A percentile compares a stretch with the other conserved stretches of the same genome.
Evolutionary conservation across 306 rosid species (phyloP).

Genomic region (Quercus agrifolia): DNA sequence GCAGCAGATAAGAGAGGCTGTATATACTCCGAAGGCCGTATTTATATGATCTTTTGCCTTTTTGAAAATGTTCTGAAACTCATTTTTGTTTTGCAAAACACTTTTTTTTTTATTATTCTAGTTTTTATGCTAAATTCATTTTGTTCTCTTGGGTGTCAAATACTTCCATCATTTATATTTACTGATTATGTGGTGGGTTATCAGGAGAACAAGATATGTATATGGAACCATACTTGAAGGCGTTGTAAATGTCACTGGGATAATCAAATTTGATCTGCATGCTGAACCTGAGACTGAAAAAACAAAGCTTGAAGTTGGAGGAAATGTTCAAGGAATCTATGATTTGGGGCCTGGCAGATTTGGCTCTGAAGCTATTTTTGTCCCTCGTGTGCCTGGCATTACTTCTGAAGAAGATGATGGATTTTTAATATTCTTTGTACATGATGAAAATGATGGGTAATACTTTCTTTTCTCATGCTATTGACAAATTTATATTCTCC

Average conservation of each 20-base stretch:
- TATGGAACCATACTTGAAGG: slow-evolving; percentile 76
- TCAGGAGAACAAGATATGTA: slow-evolving; percentile 76
- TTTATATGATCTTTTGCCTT: background rate
- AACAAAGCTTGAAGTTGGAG: slow-evolving; percentile 74
- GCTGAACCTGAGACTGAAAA: slow-evolving; percentile 62
- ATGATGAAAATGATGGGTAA: slow-evolving; percentile 78
- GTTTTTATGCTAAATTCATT: background rate
- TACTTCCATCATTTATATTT: slow-evolving; percentile 4
- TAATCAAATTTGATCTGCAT: slow-evolving; percentile 81
- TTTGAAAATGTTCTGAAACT: background rate
- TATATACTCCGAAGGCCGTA: background rate
- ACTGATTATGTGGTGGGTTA: slow-evolving; percentile 4
- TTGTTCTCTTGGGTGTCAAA: background rate
- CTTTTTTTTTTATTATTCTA: background rate
- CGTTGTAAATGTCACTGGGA: slow-evolving; percentile 67
- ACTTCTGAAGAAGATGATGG: slow-evolving; percentile 95
- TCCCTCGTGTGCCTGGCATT: slow-evolving; percentile 64
- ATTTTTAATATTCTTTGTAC: slow-evolving; percentile 77
- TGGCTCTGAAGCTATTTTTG: slow-evolving; percentile 88
- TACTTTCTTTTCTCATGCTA: slow-evolving; percentile 7
- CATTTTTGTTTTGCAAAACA: background rate
- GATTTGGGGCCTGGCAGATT: slow-evolving; percentile 79
- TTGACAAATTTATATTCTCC: background rate
- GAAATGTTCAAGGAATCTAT: slow-evolving; percentile 69
- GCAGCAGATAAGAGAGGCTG: background rate